Percentiles rank a stretch among this genome's conserved stretches.
Evolutionary conservation across 2,329 filamentous ascomycete genomes (phyloP).

Genomic region (Ceratocystis colombiana): DNA sequence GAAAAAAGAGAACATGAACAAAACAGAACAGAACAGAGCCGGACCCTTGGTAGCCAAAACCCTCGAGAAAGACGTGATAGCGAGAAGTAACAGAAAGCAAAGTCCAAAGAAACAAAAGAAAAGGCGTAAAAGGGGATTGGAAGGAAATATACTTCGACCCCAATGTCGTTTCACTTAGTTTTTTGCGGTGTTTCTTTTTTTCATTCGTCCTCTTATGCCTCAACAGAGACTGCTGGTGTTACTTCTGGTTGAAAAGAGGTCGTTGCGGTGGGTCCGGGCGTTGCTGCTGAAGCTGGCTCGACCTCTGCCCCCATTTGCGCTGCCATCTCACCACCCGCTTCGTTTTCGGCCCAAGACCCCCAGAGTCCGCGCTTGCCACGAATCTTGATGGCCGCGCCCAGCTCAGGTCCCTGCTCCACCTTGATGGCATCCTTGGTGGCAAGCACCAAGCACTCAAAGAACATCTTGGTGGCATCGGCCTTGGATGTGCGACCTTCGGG

Average conservation of each 20-base stretch:
- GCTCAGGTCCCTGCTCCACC: conserved; percentile 70
- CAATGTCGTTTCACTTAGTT: conserved; percentile 9
- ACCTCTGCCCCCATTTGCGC: conserved; percentile 39
- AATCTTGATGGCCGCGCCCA: conserved; percentile 74
- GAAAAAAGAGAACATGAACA: neutral
- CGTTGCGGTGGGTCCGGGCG: neutral
- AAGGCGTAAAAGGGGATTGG: neutral
- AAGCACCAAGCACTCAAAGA: conserved; percentile 91
- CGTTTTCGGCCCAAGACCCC: conserved; percentile 86
- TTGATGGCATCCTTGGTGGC: conserved; percentile 98
- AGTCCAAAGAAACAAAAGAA: conserved; percentile 8
- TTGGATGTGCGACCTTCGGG: conserved; percentile 72
- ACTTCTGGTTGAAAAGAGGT: neutral
- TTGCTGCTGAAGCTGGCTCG: conserved; percentile 8
- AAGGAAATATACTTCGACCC: neutral
- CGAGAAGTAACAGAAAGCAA: conserved; percentile 11
- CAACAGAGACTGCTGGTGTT: conserved; percentile 24
- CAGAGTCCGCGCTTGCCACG: conserved; percentile 90
- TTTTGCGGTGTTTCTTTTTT: neutral
- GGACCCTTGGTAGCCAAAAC: neutral
- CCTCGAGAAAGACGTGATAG: neutral
- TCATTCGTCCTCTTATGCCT: conserved; percentile 21
- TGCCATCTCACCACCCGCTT: conserved; percentile 54
- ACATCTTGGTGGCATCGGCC: conserved; percentile 97
- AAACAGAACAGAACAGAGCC: conserved; percentile 3